phyloP scores from a whole-genome alignment of 257 asterid genomes.

The Mitragyna speciosa region DNA sequence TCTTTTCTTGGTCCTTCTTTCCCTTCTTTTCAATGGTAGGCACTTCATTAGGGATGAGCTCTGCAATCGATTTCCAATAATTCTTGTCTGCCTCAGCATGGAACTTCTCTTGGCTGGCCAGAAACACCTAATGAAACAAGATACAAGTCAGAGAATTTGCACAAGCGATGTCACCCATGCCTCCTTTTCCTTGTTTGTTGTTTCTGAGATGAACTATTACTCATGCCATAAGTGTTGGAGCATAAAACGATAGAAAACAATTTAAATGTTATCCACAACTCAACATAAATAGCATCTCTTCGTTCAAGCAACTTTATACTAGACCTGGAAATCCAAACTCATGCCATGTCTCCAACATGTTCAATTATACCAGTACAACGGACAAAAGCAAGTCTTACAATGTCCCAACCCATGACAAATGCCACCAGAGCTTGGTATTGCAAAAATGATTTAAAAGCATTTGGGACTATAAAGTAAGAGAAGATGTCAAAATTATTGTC shows the following conservation, averaged over 20 bases:
- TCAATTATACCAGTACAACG: not conserved
- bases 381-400: not conserved
- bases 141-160: conserved; percentile 5
- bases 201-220: not conserved
- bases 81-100: conserved; percentile 76
- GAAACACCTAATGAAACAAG: conserved; percentile 43
- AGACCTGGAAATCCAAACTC: not conserved
- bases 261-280: not conserved
- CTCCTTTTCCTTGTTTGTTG: not conserved
- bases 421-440: not conserved
- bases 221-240: not conserved
- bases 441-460: not conserved
- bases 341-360: not conserved
- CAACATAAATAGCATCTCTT: not conserved
- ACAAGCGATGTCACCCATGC: no score
- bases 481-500: not conserved
- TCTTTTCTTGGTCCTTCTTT: conserved; percentile 65
- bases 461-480: not conserved
- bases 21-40: conserved; percentile 52
- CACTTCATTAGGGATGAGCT: conserved; percentile 79
- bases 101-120: conserved; percentile 64
- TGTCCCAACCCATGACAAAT: not conserved
- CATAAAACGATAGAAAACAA: not conserved
- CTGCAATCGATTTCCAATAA: conserved; percentile 86
- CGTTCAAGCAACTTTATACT: not conserved